These are phyloP conservation scores for Phytophthora tentaculata DNA, from an alignment of 352 stramenopile genomes.

Conservation along the genomic window DNA sequence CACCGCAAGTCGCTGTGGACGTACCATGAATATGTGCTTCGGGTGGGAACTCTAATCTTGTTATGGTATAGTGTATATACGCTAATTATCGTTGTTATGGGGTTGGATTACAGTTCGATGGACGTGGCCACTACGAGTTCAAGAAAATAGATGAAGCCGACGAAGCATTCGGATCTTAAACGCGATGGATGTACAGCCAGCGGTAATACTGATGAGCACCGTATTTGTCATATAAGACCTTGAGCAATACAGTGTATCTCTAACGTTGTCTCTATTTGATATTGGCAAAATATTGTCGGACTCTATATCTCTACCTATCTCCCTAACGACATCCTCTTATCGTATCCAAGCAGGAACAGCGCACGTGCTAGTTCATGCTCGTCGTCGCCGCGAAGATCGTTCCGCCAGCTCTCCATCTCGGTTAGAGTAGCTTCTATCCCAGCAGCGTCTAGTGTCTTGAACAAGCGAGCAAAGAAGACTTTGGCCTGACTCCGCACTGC, in stretches of 20 bases:
- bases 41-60: conserved; percentile 47
- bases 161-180: conserved; percentile 79
- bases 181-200: background rate
- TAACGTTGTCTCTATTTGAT: conserved; percentile 28
- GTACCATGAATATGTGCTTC: conserved; percentile 89
- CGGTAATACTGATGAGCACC: too few relatives aligned
- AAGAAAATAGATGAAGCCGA: conserved; percentile 85
- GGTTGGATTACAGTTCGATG: conserved; percentile 71
- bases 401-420: conserved; percentile 42
- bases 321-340: conserved; percentile 43
- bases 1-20: conserved; percentile 91
- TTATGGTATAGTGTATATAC: background rate
- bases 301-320: background rate
- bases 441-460: conserved; percentile 20
- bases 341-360: conserved; percentile 44
- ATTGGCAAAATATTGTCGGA: too few relatives aligned
- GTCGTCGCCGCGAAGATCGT: conserved; percentile 9
- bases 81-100: conserved; percentile 10
- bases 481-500: conserved; percentile 24
- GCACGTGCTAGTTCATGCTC: conserved; percentile 35
- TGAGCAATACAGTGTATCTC: too few relatives aligned
- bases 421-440: conserved; percentile 24
- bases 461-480: conserved; percentile 39
- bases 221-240: conserved; percentile 31
- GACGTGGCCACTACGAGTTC: conserved; percentile 85